These are phyloP conservation scores for Cladosporium sp. DNA, from an alignment of 2,329 filamentous ascomycete genomes.

Conservation along the genomic window DNA sequence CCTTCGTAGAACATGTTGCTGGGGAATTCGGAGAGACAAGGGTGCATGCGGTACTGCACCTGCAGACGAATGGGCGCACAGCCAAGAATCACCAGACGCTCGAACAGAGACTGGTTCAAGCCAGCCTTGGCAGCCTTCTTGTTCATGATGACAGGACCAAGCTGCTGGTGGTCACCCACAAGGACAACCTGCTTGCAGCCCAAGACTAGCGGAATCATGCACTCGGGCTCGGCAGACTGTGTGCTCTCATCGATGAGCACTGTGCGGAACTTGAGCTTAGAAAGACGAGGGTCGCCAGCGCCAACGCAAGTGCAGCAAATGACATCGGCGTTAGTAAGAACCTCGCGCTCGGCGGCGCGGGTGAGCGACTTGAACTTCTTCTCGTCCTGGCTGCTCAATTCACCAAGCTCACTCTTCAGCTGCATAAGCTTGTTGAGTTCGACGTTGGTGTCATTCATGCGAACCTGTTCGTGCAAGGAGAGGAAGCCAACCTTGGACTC, in stretches of 20 bases:
- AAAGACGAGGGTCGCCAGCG: conserved; percentile 87
- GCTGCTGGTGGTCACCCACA: conserved; percentile 95
- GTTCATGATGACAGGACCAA: conserved; percentile 99
- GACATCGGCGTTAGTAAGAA: conserved; percentile 90
- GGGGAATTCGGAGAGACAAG: conserved; percentile 92
- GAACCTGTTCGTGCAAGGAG: conserved; percentile 92
- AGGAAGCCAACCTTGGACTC: conserved; percentile 97
- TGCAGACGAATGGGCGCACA: conserved; percentile 88
- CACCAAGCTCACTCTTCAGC: conserved; percentile 85
- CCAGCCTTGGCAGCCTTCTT: conserved; percentile 99
- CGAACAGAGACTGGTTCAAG: conserved; percentile 96
- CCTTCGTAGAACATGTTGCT: conserved; percentile 99
- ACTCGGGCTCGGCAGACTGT: conserved; percentile 95
- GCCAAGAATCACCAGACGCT: conserved; percentile 88
- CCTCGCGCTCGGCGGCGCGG: conserved; percentile 88
- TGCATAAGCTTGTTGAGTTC: conserved; percentile 90
- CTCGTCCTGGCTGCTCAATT: conserved; percentile 91
- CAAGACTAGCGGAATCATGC: conserved; percentile 95
- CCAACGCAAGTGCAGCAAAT: conserved; percentile 99
- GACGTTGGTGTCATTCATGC: conserved; percentile 90
- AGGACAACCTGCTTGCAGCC: conserved; percentile 99
- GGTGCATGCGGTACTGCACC: conserved; percentile 98
- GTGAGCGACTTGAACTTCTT: conserved; percentile 98
- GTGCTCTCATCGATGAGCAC: conserved; percentile 98
- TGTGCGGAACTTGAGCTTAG: conserved; percentile 97